phyloP scores from a whole-genome alignment of 306 rosid genomes.

The Rosa lucieae region DNA sequence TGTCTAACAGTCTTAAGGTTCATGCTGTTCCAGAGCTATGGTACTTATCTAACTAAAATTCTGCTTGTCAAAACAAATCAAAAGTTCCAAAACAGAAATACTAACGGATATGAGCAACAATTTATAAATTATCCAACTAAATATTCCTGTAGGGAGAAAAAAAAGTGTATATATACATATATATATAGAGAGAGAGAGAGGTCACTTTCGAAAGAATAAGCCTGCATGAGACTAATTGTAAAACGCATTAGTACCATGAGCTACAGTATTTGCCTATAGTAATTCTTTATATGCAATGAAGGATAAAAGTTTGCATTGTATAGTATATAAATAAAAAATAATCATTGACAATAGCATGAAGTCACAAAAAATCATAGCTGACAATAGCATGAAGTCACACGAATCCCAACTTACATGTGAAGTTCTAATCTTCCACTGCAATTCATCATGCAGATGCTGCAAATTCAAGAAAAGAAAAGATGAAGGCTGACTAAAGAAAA shows the following conservation, averaged over 20 bases:
- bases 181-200: background rate
- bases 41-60: background rate
- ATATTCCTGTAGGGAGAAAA: background rate
- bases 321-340: background rate
- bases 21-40: background rate
- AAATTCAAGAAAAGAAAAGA: conserved; percentile 27
- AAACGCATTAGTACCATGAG: background rate
- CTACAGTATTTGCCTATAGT: background rate
- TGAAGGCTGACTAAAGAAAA: background rate
- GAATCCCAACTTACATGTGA: conserved; percentile 79
- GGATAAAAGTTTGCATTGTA: background rate
- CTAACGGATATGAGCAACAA: background rate
- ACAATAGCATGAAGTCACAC: conserved; percentile 20
- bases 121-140: background rate
- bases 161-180: no score
- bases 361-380: conserved; percentile 8
- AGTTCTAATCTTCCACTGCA: conserved; percentile 92
- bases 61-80: background rate
- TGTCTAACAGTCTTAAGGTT: background rate
- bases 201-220: background rate
- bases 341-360: conserved; percentile 5
- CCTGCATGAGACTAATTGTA: background rate
- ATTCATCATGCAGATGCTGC: conserved; percentile 87
- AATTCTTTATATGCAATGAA: background rate
- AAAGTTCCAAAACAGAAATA: background rate